Percentiles rank a stretch among this genome's conserved stretches.
Evolutionary conservation across 192 early-diverging fungal genomes (phyloP).

Genomic region (Mortierella claussenii): DNA sequence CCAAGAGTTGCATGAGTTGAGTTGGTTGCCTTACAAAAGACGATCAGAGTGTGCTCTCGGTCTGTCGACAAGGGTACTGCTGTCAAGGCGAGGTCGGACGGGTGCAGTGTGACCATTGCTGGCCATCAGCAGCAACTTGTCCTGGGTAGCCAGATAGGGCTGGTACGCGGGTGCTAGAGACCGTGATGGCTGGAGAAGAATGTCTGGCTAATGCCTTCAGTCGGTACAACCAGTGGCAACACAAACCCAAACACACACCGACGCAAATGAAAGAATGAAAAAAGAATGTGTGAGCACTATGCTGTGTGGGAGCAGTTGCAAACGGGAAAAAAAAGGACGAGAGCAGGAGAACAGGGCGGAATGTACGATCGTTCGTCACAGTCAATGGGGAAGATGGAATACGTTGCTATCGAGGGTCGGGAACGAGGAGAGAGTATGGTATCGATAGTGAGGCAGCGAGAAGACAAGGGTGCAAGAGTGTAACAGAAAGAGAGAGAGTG

Average conservation of each 20-base stretch:
- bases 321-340: not conserved
- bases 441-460: not conserved
- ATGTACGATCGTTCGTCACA: not conserved
- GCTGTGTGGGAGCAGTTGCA: no score
- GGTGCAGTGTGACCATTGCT: constrained; percentile 13
- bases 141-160: no score
- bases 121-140: constrained; percentile 37
- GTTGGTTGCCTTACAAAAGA: not conserved
- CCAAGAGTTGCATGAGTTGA: not conserved
- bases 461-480: no score
- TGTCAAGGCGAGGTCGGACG: not conserved
- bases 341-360: not conserved
- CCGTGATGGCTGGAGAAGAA: no score
- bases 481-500: not conserved
- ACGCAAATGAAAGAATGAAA: no score
- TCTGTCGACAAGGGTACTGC: not conserved
- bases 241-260: no score
- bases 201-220: no score
- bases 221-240: no score
- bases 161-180: no score
- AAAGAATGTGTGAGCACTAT: no score
- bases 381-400: no score
- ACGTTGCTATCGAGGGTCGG: no score
- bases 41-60: not conserved
- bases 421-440: not conserved